Percentiles rank a stretch among this genome's conserved stretches.
Conservation (phyloP, 768 basidiomycete genomes). For the Boletales sp. region DNA sequence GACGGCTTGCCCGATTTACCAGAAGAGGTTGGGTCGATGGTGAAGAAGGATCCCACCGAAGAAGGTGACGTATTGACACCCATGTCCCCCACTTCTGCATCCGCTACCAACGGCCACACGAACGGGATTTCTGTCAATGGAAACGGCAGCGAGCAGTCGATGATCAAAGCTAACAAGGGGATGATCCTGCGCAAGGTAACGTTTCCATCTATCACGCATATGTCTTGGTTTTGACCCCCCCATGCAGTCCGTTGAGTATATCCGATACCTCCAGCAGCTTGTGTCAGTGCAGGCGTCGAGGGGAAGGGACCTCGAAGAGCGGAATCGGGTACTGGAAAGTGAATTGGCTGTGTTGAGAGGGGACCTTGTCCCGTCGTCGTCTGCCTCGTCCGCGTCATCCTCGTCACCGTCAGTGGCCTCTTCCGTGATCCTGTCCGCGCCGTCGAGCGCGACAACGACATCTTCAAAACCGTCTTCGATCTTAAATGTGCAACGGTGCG, state of each 20-base stretch:
- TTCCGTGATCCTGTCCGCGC: slow-evolving; percentile 16
- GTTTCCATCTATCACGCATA: not conserved
- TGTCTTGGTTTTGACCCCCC: slow-evolving; percentile 1
- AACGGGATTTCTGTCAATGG: slow-evolving; percentile 11
- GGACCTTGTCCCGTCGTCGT: slow-evolving; percentile 11
- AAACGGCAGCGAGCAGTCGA: slow-evolving; percentile 30
- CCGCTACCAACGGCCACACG: slow-evolving; percentile 5
- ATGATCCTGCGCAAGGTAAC: slow-evolving; percentile 81
- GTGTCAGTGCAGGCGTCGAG: slow-evolving; percentile 75
- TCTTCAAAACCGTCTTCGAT: slow-evolving; percentile 13
- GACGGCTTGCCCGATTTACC: slow-evolving; percentile 29
- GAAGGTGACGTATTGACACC: slow-evolving; percentile 23
- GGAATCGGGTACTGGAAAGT: slow-evolving; percentile 45
- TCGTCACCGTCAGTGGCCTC: slow-evolving; percentile 17
- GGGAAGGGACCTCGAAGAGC: slow-evolving; percentile 75
- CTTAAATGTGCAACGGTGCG: not conserved
- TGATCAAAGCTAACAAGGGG: slow-evolving; percentile 91
- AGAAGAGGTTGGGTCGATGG: slow-evolving; percentile 17
- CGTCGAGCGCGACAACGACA: not conserved
- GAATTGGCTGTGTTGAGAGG: slow-evolving; percentile 26
- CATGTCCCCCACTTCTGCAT: slow-evolving; percentile 20
- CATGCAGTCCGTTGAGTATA: slow-evolving; percentile 46
- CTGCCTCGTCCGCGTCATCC: slow-evolving; percentile 13
- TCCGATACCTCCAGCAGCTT: slow-evolving; percentile 81
- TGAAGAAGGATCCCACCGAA: slow-evolving; percentile 30